Base-by-base conservation (phyloP, 306 rosid genomes). In the Citrullus colocynthis region DNA sequence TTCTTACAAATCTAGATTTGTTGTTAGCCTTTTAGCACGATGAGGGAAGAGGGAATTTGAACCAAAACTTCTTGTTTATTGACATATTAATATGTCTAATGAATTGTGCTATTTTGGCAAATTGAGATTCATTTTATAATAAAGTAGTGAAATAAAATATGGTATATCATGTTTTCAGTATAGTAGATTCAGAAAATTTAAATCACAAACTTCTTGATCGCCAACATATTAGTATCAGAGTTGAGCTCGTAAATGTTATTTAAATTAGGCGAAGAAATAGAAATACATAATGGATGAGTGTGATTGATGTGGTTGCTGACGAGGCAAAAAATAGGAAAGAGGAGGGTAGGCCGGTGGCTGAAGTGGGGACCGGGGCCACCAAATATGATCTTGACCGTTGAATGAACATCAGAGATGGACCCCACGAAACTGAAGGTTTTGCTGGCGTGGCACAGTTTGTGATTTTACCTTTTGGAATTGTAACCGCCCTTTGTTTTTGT, bases 361-460 rank as follows among this genome's bases (percentile, higher is more conserved):
- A 7, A 1, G 36, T 70, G 39, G 75, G 57, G 12, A 20, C 75
- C 18, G 89, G 32, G 32, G n/a, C 32, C 49, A 75, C 32, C 49
- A 41, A 10, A 55, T 55, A 52, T n/a, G 20, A 75, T 75, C 52
- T 56, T 20, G 18, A 41, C 62, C 62, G 66, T 66, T 56, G 36
- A 75, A 60, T 76, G 20, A n/a, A 36, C 20, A 71, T 70, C 59
- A 39, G 36, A 44, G 54, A 56, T 13, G 57, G 91, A 82, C 30
- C 88, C 87, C 89, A 83, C 75, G 0, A 32, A 65, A 77, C 51
- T 79, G 64, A 54, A 41, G 37, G 48, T 32, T 17, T 30, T 77
- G 79, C 75, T 83, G 81, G 78, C 88, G 87, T 84, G 88, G 85
- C 80, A 42, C 81, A 56, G 12, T 82, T 82, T 64, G 74, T 77